phyloP scores from a whole-genome alignment of 352 stramenopile species.

The Phytophthora nicotianae region DNA sequence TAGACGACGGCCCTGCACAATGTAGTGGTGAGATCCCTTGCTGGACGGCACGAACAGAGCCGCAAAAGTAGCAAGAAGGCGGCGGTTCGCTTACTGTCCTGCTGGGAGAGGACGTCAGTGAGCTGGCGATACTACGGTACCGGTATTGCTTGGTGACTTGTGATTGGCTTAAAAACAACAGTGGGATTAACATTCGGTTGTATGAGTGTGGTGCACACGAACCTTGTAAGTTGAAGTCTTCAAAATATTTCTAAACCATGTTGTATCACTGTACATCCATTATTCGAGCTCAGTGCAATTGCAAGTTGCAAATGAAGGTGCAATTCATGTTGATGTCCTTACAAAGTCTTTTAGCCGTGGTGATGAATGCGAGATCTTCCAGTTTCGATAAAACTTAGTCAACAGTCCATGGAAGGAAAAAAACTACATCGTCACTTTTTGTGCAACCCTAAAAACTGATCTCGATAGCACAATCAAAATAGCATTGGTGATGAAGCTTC shows the following conservation, averaged over 20 bases:
- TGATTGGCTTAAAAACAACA: conserved; percentile 24
- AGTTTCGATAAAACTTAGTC: too few relatives aligned
- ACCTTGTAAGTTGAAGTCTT: conserved; percentile 15
- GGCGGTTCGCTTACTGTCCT: conserved; percentile 2
- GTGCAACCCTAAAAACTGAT: too few relatives aligned
- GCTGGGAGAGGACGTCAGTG: conserved; percentile 20
- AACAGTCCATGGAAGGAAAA: too few relatives aligned
- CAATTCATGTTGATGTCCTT: too few relatives aligned
- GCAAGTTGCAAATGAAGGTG: too few relatives aligned
- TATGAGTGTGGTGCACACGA: conserved; percentile 10
- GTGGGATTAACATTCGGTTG: conserved; percentile 16
- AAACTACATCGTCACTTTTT: too few relatives aligned
- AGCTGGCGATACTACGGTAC: neutral
- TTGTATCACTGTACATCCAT: too few relatives aligned
- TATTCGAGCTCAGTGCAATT: too few relatives aligned
- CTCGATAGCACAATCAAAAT: too few relatives aligned
- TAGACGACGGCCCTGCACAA: neutral
- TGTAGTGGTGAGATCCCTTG: neutral
- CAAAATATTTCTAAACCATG: too few relatives aligned
- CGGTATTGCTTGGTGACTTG: conserved; percentile 10
- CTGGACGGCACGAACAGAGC: conserved; percentile 1
- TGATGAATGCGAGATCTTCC: too few relatives aligned
- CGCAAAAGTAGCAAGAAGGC: neutral
- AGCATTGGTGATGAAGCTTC: neutral
- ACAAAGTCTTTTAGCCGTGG: too few relatives aligned